Conservation (phyloP, 2,329 filamentous ascomycete species). For the Clathrospora elynae region DNA sequence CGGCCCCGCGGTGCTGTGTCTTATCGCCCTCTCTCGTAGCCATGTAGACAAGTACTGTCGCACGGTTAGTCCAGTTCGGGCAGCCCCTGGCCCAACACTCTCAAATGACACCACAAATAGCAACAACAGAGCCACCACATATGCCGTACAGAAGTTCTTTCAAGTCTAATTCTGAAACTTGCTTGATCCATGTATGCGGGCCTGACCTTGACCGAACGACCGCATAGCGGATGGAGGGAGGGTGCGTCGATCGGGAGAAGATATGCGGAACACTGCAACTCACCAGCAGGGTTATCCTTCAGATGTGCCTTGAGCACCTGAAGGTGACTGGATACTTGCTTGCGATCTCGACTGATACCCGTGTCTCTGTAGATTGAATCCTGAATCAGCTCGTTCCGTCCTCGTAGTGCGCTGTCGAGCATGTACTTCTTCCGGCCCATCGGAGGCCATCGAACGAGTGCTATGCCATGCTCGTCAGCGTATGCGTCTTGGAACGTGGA, state of each 20-base stretch:
- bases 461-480: slow-evolving; percentile 12
- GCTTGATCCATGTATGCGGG: not conserved
- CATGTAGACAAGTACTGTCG: slow-evolving; percentile 50
- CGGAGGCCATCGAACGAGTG: slow-evolving; percentile 58
- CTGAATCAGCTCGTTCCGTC: slow-evolving; percentile 66
- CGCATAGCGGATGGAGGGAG: not conserved
- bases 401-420: slow-evolving; percentile 58
- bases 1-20: slow-evolving; percentile 25
- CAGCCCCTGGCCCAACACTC: slow-evolving; percentile 18
- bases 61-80: slow-evolving; percentile 28
- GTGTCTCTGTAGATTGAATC: slow-evolving; percentile 62
- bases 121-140: slow-evolving; percentile 7
- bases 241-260: not conserved
- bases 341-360: slow-evolving; percentile 58
- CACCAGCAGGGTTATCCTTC: slow-evolving; percentile 58
- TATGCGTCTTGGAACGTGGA: not conserved
- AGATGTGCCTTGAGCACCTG: slow-evolving; percentile 65
- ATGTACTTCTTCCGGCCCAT: slow-evolving; percentile 62
- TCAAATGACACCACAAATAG: slow-evolving; percentile 7
- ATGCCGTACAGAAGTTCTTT: slow-evolving; percentile 3
- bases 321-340: slow-evolving; percentile 68
- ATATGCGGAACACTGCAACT: slow-evolving; percentile 30
- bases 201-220: too few species aligned
- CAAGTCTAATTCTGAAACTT: not conserved
- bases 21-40: slow-evolving; percentile 44